Evolutionary conservation across 202 grass and related monocot genomes (phyloP).

Genomic region (Zoysia matrella): DNA sequence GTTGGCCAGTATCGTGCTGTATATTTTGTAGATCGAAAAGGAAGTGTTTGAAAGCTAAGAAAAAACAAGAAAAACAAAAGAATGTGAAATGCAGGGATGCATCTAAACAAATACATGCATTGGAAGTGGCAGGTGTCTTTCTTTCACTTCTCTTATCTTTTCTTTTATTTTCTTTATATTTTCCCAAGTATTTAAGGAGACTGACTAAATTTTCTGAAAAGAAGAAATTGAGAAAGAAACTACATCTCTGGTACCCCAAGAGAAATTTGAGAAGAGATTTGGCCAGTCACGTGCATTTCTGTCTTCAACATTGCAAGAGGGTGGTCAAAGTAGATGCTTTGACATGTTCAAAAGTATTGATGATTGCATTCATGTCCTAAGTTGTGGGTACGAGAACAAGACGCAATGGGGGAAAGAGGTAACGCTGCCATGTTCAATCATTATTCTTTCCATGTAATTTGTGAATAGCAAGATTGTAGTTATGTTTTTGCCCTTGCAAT

Average conservation of each 20-base stretch:
- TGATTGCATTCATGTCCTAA: constrained; percentile 45
- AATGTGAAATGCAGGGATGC: constrained; percentile 30
- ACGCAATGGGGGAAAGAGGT: constrained; percentile 48
- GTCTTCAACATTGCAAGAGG: constrained; percentile 35
- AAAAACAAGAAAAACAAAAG: constrained; percentile 37
- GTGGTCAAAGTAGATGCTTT: constrained; percentile 24
- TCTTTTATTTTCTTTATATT: background rate
- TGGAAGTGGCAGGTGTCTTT: constrained; percentile 33
- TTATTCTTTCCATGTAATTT: background rate
- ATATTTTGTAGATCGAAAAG: constrained; percentile 25
- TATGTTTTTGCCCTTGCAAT: constrained; percentile 10
- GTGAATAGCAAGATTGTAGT: background rate
- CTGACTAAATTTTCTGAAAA: background rate
- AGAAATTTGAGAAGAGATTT: constrained; percentile 46
- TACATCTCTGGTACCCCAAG: constrained; percentile 11
- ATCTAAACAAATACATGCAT: constrained; percentile 35
- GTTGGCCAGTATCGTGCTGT: constrained; percentile 31
- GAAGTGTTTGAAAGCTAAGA: constrained; percentile 39
- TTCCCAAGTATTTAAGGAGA: constrained; percentile 8
- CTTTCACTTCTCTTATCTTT: background rate
- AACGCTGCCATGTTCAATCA: constrained; percentile 1
- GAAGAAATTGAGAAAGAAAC: constrained; percentile 26
- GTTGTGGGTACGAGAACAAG: constrained; percentile 45
- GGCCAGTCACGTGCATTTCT: constrained; percentile 37
- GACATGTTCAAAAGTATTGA: constrained; percentile 46